These are phyloP conservation scores for Sporothrix humicola DNA, from an alignment of 2,329 filamentous ascomycete genomes.

Conservation along the genomic window DNA sequence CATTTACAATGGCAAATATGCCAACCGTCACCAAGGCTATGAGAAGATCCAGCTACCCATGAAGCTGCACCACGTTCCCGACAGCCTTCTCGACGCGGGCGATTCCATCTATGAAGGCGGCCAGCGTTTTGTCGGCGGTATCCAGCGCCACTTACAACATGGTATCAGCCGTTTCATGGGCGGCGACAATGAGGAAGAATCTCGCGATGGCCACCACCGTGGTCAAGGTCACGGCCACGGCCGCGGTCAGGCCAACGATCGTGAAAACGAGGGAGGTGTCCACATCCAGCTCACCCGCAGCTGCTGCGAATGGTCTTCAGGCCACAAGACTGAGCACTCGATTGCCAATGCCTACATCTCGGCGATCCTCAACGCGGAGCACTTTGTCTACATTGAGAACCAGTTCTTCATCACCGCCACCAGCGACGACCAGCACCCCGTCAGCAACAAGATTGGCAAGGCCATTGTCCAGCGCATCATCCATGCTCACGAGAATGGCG, in stretches of 20 bases:
- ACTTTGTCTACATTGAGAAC: constrained; percentile 83
- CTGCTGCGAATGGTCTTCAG: constrained; percentile 58
- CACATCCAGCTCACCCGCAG: constrained; percentile 60
- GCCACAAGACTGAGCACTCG: constrained; percentile 68
- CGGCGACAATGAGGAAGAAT: constrained; percentile 40
- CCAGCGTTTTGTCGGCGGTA: constrained; percentile 42
- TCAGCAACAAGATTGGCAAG: constrained; percentile 78
- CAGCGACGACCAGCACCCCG: constrained; percentile 69
- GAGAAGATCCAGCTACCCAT: constrained; percentile 48
- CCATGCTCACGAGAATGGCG: constrained; percentile 67
- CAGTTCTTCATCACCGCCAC: constrained; percentile 91
- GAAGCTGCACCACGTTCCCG: constrained; percentile 35
- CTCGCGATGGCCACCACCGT: constrained; percentile 25
- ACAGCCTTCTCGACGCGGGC: constrained; percentile 36
- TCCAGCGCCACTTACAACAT: constrained; percentile 47
- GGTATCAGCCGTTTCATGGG: constrained; percentile 49
- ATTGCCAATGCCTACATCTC: constrained; percentile 85
- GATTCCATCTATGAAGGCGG: constrained; percentile 39
- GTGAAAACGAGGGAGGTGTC: constrained; percentile 41
- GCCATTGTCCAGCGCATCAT: constrained; percentile 80
- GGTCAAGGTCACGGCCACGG: not conserved
- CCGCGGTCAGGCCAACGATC: constrained; percentile 4
- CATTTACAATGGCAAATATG: constrained; percentile 83
- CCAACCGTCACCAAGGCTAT: constrained; percentile 55
- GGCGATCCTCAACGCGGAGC: constrained; percentile 69